A percentile compares a stretch with the other conserved stretches of the same genome.
Conservation (phyloP, 306 rosid species). For the Acmispon strigosus region DNA sequence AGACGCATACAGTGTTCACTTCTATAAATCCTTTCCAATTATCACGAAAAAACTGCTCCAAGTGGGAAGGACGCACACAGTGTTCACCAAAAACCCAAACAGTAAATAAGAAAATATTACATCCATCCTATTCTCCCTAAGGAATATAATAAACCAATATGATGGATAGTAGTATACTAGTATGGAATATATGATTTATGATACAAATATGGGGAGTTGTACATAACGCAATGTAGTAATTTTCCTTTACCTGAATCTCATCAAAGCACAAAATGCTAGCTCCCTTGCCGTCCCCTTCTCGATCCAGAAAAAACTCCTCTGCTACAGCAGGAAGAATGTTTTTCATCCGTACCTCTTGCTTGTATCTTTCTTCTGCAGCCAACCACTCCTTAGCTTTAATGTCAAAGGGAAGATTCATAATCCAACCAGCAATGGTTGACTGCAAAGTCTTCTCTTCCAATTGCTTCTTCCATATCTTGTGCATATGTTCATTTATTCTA, state of each 20-base stretch:
- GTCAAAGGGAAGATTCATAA: conserved; percentile 81
- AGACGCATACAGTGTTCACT: neutral
- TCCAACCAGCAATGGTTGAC: conserved; percentile 74
- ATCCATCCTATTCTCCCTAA: neutral
- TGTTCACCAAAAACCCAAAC: conserved; percentile 2
- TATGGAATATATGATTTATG: neutral
- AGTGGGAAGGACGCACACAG: neutral
- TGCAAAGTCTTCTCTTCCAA: conserved; percentile 63
- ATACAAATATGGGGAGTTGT: neutral
- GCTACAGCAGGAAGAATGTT: conserved; percentile 93
- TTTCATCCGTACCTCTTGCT: conserved; percentile 77
- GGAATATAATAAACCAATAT: conserved; percentile 1
- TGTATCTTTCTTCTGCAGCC: conserved; percentile 83
- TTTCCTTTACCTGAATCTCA: conserved; percentile 76
- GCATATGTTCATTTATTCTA: conserved; percentile 95
- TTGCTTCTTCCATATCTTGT: conserved; percentile 82
- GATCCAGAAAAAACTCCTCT: conserved; percentile 65
- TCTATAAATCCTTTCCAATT: conserved; percentile 7
- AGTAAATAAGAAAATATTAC: neutral
- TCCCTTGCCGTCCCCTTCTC: conserved; percentile 55
- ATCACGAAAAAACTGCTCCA: conserved; percentile 11
- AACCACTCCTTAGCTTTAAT: conserved; percentile 87
- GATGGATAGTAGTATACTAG: neutral
- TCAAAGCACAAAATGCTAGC: conserved; percentile 93
- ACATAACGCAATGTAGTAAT: neutral